Base-by-base conservation (phyloP, 352 stramenopile species). In the Globisporangium iwayamae region DNA sequence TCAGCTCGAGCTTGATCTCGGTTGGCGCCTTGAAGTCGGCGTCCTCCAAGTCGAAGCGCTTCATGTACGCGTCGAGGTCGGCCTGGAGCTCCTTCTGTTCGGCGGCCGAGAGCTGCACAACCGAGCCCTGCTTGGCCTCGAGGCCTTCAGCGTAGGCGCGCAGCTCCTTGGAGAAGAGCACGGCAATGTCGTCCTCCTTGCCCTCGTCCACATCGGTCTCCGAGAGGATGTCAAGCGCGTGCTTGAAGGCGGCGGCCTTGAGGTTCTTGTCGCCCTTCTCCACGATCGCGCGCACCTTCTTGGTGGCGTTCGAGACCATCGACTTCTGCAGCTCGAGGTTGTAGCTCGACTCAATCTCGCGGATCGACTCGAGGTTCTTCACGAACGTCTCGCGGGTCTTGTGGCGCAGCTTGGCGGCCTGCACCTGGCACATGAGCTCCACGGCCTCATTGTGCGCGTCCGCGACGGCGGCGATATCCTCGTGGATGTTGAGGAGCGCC, bases 341-440 rank as follows among this genome's bases (percentile, higher is more conserved):
- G 78, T 92, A 93, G 71, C 72, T 85, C 57, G 79, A 62, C 62
- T 94, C 85, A 60, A 93, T 89, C 63, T 92, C 74, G 53, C 81
- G 81, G 76, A 94, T 91, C 57, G 85, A 83, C 72, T 94, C 85
- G 63, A 94, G 75, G 76, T 94, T 94, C 73, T 90, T 90, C 20
- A 94, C 73, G 65, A 93, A 94, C 59, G 83, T 90, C 48, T 93
- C 84, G 65, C 85, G 85, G 56, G 85, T 94, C 83, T 94, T 93
- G 83, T 94, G 85, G 65, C 81, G 82, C 61, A 94, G 72, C 76
- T 94, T 94, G 71, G 84, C 85, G 28, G 81, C 79, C 74, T 94
- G 83, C 53, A 94, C 85, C 69, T 91, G 57, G 82, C 85, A 94
- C 83, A 94, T 85, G 48, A 94, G 77, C 52, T 71, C 79, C 10